Base-by-base conservation (phyloP, 805 yeast species). In the Maudiozyma bulderi region DNA sequence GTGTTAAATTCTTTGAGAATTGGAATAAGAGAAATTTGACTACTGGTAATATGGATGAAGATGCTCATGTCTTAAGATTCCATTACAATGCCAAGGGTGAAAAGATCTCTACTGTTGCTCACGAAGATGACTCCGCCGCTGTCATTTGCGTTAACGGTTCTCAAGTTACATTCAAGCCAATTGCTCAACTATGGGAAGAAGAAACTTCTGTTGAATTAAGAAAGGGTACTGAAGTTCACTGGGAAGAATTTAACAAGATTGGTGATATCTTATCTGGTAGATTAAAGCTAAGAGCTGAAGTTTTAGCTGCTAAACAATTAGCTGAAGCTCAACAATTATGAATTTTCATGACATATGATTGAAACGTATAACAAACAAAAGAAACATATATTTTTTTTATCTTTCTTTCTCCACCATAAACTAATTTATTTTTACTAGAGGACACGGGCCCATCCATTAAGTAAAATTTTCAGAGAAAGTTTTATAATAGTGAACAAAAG, bases 1-100 rank as follows among this genome's bases (percentile, higher is more conserved):
- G 96, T 50, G 82, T 90, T 50, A 84, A 88, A 65, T 93, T 86
- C 66, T 80, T 91, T 55, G 98, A 93, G 67, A 75, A 81, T 26
- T 73, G 75, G 73, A 71, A 72, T 54, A 58, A 54, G 42, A 66
- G 61, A 51, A 62, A 72, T 53, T 63, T 62, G 44, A 59, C 58
- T 29, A 38, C 46, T 28, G 54, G 66, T 38, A 51, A 58, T 10
- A 11, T 10, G 11, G 59, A 73, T 40, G 74, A 71, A 40, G 70
- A 66, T 44, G 57, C 64, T 43, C 73, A 72, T 44, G 72, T 74
- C 34, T 64, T 81, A 55, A 75, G 82, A 59, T 77, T 78, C 66
- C 68, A 72, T 49, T 78, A 71, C 61, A 58, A 58, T 44, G 60
- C 69, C 44, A 68, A 73, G 51, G 82, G 82, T 46, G 66, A 64